These are phyloP conservation scores for Globisporangium alternatum DNA, from an alignment of 352 stramenopile genomes.

Conservation along the genomic window DNA sequence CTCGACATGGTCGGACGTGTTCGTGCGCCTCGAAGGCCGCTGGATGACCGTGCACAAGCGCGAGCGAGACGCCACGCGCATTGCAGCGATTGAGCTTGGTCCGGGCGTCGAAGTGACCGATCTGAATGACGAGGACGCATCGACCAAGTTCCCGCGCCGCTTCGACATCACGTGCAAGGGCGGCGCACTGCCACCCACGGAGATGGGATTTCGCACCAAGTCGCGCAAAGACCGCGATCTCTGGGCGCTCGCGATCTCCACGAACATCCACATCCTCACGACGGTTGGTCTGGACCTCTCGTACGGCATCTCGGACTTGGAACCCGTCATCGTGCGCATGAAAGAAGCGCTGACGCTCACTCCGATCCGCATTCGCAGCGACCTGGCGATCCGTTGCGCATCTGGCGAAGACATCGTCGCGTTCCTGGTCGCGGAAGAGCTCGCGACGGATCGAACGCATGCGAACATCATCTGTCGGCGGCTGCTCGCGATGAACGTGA, in stretches of 20 bases:
- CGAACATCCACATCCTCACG: constrained; percentile 61
- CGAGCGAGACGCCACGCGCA: constrained; percentile 41
- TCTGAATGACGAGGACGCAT: constrained; percentile 47
- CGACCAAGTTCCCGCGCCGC: constrained; percentile 68
- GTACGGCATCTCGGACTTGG: constrained; percentile 55
- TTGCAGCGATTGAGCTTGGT: constrained; percentile 70
- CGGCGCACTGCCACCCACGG: constrained; percentile 60
- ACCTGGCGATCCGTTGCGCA: constrained; percentile 58
- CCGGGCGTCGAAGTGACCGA: constrained; percentile 66
- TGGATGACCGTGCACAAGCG: constrained; percentile 39
- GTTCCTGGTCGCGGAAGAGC: constrained; percentile 54
- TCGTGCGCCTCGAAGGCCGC: constrained; percentile 27
- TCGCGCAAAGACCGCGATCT: constrained; percentile 74
- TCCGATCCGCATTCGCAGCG: constrained; percentile 65
- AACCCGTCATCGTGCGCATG: constrained; percentile 51
- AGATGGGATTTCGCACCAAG: constrained; percentile 76
- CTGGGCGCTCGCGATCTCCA: constrained; percentile 65
- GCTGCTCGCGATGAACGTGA: constrained; percentile 78
- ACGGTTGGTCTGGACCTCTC: constrained; percentile 40
- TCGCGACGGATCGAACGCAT: constrained; percentile 51
- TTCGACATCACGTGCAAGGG: constrained; percentile 75
- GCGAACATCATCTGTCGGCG: constrained; percentile 51
- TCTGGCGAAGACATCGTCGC: constrained; percentile 68
- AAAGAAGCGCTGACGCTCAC: constrained; percentile 47
- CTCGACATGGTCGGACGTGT: constrained; percentile 29